Base-by-base conservation (phyloP, 768 basidiomycete genomes). In the Stropharia rugosoannulata region DNA sequence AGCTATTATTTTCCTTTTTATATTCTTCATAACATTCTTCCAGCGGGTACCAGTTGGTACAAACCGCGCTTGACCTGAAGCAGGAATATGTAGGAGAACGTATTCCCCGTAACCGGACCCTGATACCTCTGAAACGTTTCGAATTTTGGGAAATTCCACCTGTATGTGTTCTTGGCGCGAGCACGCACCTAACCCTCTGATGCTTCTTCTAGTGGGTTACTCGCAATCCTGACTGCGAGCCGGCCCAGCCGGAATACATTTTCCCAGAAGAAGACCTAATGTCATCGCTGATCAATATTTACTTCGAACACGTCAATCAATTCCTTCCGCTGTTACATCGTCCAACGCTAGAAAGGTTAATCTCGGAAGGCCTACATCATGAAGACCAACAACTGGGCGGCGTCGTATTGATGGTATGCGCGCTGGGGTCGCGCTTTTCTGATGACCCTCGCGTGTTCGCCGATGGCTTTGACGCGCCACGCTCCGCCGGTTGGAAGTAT, bases 251-350 rank as follows among this genome's bases (percentile, higher is more conserved):
- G 4, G 55, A 53, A 6, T 82, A 79, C 60, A 50, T 44, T 18
- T 87, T 80, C 51, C 86, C 86, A 0, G 77, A 80, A 1, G 63
- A 69, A 5, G 84, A 85, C 44, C 75, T 94, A 15, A 74, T 82
- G 7, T 55, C 62, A 1, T 58, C 62, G 0, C 78, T 96, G 22
- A 72, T 91, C 46, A 77, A 87, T 45, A 67, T 78, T n/a, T 93
- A 87, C 62, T 96, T 95, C 65, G 60, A 58, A 0, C 61, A 81
- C 35, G 58, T 79, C 57, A 87, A 92, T 60, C 57, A 66, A 3
- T 74, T 81, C 46, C 64, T 80, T 1, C 90, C 92, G 1, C 73
- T 95, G 8, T 71, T 96, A 2, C 92, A 94, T 63, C 80, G 84
- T 0, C 84, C 85, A 0, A 82, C 82, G 15, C 93, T 95, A 59